These are phyloP conservation scores for Scheffersomyces quercinus DNA, from an alignment of 1,139 yeast genomes.

Conservation along the genomic window DNA sequence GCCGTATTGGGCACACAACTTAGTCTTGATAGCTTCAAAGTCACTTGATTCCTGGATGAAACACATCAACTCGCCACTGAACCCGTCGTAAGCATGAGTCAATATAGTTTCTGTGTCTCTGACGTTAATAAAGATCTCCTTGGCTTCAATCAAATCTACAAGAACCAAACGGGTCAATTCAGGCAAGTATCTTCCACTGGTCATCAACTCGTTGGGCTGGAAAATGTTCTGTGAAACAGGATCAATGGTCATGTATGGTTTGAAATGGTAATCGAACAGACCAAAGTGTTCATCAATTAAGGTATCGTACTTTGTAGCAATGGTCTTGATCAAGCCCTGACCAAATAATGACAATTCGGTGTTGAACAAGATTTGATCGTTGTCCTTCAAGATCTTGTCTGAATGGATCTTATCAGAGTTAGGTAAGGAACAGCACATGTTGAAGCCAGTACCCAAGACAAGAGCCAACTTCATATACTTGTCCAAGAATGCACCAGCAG, in stretches of 20 bases:
- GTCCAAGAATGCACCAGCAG: slow-evolving; percentile 46
- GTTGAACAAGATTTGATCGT: slow-evolving; percentile 30
- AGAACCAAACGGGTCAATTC: slow-evolving; percentile 49
- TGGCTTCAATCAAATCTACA: slow-evolving; percentile 29
- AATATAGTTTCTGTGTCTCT: slow-evolving; percentile 7
- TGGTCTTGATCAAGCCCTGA: slow-evolving; percentile 25
- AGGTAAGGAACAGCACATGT: slow-evolving; percentile 41
- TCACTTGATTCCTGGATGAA: slow-evolving; percentile 33
- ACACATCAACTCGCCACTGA: slow-evolving; percentile 43
- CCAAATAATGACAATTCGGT: slow-evolving; percentile 47
- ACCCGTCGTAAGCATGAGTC: slow-evolving; percentile 33
- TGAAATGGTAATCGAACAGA: slow-evolving; percentile 22
- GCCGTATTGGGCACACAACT: slow-evolving; percentile 22
- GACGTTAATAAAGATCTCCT: slow-evolving; percentile 32
- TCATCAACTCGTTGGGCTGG: slow-evolving; percentile 57
- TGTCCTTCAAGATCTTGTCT: slow-evolving; percentile 23
- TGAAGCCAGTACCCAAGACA: slow-evolving; percentile 50
- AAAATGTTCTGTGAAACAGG: slow-evolving; percentile 33
- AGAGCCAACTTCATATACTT: slow-evolving; percentile 39
- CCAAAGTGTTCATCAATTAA: slow-evolving; percentile 38
- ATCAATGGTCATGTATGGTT: slow-evolving; percentile 37
- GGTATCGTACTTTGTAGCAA: slow-evolving; percentile 39
- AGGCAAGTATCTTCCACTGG: slow-evolving; percentile 58
- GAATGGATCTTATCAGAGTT: slow-evolving; percentile 17
- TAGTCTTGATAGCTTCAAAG: slow-evolving; percentile 17